Evolutionary conservation across 441 rosid species (phyloP).

Genomic region (Erysimum cheiri): DNA sequence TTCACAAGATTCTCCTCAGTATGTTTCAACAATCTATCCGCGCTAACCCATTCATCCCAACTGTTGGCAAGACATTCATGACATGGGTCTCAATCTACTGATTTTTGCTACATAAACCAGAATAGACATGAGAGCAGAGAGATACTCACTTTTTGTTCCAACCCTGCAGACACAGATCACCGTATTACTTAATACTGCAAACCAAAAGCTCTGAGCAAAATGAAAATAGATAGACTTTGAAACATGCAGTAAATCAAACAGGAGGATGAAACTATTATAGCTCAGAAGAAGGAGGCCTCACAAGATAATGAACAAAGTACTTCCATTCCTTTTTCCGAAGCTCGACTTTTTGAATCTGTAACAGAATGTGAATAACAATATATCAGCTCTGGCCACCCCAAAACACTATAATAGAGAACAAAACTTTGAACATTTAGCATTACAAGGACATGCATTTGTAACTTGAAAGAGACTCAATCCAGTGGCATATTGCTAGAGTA

Average conservation of each 20-base stretch:
- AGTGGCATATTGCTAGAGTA: neutral
- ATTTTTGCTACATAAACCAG: constrained; percentile 12
- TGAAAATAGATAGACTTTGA: constrained; percentile 9
- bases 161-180: constrained; percentile 73
- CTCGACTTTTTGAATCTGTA: constrained; percentile 91
- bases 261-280: neutral
- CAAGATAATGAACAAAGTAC: constrained; percentile 97
- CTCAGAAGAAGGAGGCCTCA: constrained; percentile 49
- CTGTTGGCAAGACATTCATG: constrained; percentile 79
- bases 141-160: constrained; percentile 94
- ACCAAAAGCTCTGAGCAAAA: constrained; percentile 24
- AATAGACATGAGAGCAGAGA: constrained; percentile 41
- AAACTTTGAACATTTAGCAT: neutral
- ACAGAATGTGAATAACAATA: constrained; percentile 18
- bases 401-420: neutral
- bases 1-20: constrained; percentile 84
- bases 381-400: constrained; percentile 1
- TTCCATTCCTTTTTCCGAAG: constrained; percentile 91
- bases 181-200: constrained; percentile 40
- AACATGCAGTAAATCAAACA: constrained; percentile 5
- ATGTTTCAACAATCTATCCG: constrained; percentile 81
- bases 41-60: constrained; percentile 99
- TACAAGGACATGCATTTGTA: neutral
- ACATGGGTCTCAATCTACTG: constrained; percentile 43
- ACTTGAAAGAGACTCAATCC: neutral